Evolutionary conservation across 2,329 filamentous ascomycete genomes (phyloP).

Genomic region (Pseudocercospora macadamiae): DNA sequence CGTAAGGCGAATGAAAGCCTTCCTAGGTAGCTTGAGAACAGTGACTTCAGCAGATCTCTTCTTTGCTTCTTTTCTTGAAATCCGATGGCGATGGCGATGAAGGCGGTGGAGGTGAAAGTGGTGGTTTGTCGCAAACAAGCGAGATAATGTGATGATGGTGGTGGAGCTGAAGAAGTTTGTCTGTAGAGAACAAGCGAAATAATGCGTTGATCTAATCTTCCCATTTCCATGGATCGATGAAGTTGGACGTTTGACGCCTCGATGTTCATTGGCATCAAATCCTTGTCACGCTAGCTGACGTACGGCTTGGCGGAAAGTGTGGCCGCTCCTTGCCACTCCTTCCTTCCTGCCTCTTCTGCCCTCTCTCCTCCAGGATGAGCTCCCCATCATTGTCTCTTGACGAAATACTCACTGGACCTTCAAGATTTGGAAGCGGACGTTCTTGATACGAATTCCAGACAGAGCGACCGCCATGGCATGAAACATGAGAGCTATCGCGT

Average conservation of each 20-base stretch:
- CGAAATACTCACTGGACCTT: too few species aligned
- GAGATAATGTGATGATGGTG: too few species aligned
- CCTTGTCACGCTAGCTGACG: background rate
- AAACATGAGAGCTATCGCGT: background rate
- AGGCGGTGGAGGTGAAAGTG: too few species aligned
- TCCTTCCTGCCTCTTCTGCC: background rate
- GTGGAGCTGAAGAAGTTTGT: background rate
- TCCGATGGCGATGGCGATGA: too few species aligned
- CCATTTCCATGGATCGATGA: background rate
- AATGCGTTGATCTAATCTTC: background rate
- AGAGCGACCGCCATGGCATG: background rate
- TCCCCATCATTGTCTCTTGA: background rate
- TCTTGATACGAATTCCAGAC: background rate
- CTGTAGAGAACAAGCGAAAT: background rate
- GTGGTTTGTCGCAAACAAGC: too few species aligned
- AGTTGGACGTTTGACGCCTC: background rate
- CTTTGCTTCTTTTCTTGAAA: too few species aligned
- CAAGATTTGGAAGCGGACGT: too few species aligned
- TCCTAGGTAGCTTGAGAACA: too few species aligned
- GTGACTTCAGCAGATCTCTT: too few species aligned
- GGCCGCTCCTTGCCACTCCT: background rate
- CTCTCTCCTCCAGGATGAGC: background rate
- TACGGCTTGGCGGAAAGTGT: background rate
- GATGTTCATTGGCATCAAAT: background rate
- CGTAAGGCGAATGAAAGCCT: too few species aligned